Percentiles rank a stretch among this genome's conserved stretches.
phyloP scores from a whole-genome alignment of 2,329 filamentous ascomycete genomes.

The Fusarium multiceps region DNA sequence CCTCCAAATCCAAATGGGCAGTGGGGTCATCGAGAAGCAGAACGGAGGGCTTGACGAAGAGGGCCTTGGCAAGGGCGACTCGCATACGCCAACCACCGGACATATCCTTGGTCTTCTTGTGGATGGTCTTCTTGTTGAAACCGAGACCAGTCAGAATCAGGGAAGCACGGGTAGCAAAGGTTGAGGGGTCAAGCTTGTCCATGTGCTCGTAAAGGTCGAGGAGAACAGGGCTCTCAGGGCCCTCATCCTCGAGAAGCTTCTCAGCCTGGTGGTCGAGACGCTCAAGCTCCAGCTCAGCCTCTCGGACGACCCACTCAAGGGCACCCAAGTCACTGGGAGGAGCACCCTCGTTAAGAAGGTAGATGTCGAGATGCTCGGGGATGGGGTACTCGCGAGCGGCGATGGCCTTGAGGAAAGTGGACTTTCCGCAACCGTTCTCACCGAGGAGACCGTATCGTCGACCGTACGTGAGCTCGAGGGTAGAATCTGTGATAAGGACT shows the following conservation, averaged over 20 bases:
- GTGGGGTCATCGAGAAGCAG: slow-evolving; percentile 98
- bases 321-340: slow-evolving; percentile 89
- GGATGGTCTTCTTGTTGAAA: slow-evolving; percentile 97
- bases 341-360: slow-evolving; percentile 96
- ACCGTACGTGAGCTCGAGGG: slow-evolving; percentile 90
- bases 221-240: slow-evolving; percentile 88
- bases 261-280: slow-evolving; percentile 90
- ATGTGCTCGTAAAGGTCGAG: slow-evolving; percentile 99
- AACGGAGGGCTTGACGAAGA: slow-evolving; percentile 97
- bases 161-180: slow-evolving; percentile 94
- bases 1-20: slow-evolving; percentile 98
- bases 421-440: slow-evolving; percentile 99
- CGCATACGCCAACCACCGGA: slow-evolving; percentile 99
- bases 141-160: slow-evolving; percentile 98
- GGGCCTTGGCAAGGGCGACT: slow-evolving; percentile 94
- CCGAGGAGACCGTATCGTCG: slow-evolving; percentile 94
- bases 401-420: slow-evolving; percentile 95
- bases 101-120: slow-evolving; percentile 99
- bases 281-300: slow-evolving; percentile 93
- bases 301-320: slow-evolving; percentile 95
- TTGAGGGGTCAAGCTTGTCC: slow-evolving; percentile 98
- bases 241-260: slow-evolving; percentile 89
- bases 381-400: slow-evolving; percentile 94
- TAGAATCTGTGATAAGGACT: slow-evolving; percentile 93
- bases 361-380: slow-evolving; percentile 96